A percentile compares a stretch with the other conserved stretches of the same genome.
Evolutionary conservation across 805 yeast genomes (phyloP).

Genomic region (Diddensiella santjacobensis): DNA sequence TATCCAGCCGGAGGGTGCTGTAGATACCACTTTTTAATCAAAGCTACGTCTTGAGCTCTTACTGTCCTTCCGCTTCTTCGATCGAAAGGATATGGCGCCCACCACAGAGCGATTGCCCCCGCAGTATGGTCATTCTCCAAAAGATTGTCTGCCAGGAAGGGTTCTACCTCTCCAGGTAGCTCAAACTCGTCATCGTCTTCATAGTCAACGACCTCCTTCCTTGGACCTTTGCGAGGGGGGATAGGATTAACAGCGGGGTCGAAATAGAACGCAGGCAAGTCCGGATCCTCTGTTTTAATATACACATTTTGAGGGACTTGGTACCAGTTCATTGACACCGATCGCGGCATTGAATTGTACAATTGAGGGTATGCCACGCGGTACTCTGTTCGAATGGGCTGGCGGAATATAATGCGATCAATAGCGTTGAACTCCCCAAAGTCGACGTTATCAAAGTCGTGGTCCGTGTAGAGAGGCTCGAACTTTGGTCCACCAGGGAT

Average conservation of each 20-base stretch:
- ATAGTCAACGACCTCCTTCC: conserved; percentile 23
- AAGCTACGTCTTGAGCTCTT: conserved; percentile 86
- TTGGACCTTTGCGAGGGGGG: conserved; percentile 25
- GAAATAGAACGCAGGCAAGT: conserved; percentile 53
- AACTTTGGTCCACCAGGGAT: conserved; percentile 96
- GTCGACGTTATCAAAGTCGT: conserved; percentile 64
- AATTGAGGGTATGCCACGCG: conserved; percentile 81
- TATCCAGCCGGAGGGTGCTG: conserved; percentile 53
- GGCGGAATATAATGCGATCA: conserved; percentile 79
- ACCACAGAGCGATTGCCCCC: conserved; percentile 61
- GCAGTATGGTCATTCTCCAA: conserved; percentile 45
- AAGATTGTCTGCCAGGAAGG: conserved; percentile 41
- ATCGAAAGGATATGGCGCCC: conserved; percentile 86
- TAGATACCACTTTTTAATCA: conserved; percentile 77
- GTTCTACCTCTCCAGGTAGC: conserved; percentile 35
- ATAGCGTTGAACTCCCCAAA: conserved; percentile 86
- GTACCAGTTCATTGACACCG: conserved; percentile 60
- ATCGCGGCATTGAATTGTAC: conserved; percentile 71
- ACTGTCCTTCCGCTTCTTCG: conserved; percentile 65
- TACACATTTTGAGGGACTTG: conserved; percentile 58
- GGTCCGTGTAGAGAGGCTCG: conserved; percentile 74
- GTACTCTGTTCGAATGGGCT: conserved; percentile 75
- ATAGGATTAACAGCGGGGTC: conserved; percentile 57
- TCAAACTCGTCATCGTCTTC: conserved; percentile 40
- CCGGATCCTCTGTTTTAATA: conserved; percentile 46